Evolutionary conservation across 768 basidiomycete genomes (phyloP).

Genomic region (Leucosporidium scottii): DNA sequence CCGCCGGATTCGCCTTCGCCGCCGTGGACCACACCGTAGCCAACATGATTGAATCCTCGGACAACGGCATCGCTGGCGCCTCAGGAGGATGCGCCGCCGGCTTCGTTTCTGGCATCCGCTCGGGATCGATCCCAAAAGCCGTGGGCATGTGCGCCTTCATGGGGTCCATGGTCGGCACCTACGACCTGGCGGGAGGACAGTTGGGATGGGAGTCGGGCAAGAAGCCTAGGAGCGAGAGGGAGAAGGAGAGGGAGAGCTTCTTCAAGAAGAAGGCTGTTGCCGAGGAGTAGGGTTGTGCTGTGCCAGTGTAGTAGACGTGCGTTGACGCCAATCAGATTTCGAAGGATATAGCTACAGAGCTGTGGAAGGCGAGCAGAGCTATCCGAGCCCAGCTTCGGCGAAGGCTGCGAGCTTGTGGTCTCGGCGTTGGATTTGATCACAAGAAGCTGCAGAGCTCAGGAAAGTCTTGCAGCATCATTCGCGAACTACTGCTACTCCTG

Average conservation of each 20-base stretch:
- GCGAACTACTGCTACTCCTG: too few species aligned
- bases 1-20: slow-evolving; percentile 29
- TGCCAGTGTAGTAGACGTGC: too few species aligned
- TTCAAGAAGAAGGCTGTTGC: slow-evolving; percentile 19
- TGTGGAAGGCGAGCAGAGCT: too few species aligned
- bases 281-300: not conserved
- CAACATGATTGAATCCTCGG: slow-evolving; percentile 61
- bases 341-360: too few species aligned
- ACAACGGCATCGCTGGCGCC: slow-evolving; percentile 75
- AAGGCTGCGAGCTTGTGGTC: too few species aligned
- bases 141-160: slow-evolving; percentile 42
- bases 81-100: slow-evolving; percentile 88
- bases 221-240: slow-evolving; percentile 19
- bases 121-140: slow-evolving; percentile 27
- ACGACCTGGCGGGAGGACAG: slow-evolving; percentile 65
- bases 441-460: too few species aligned
- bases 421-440: too few species aligned
- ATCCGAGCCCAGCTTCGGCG: too few species aligned
- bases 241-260: slow-evolving; percentile 26
- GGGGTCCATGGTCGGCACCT: slow-evolving; percentile 71
- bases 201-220: slow-evolving; percentile 39
- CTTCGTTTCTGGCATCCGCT: slow-evolving; percentile 64
- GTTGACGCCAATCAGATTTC: too few species aligned
- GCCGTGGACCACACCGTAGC: slow-evolving; percentile 72
- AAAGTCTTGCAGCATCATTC: too few species aligned